Conservation (phyloP, 345 rosid species). For the Rhizophora mangle region DNA sequence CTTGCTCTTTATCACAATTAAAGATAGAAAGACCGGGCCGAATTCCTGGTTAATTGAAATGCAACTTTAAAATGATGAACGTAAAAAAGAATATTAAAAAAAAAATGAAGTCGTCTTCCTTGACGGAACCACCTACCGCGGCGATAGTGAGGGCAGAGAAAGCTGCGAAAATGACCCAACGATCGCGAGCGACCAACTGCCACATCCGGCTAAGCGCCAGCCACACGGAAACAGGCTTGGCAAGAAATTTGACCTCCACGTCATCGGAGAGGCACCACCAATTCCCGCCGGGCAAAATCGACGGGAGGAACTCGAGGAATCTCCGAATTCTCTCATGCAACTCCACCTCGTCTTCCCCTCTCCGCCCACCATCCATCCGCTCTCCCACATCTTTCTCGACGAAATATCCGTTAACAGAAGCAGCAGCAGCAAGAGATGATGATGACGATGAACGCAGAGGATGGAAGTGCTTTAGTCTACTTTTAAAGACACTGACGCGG, state of each 20-base stretch:
- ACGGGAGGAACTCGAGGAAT: slow-evolving; percentile 47
- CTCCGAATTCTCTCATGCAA: slow-evolving; percentile 41
- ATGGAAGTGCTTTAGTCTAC: slow-evolving; percentile 8
- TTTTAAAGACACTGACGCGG: slow-evolving; percentile 15
- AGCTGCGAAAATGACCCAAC: slow-evolving; percentile 77
- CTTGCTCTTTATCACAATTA: too few relatives aligned
- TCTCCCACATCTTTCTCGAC: slow-evolving; percentile 27
- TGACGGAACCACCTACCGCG: slow-evolving; percentile 46
- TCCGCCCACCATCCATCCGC: slow-evolving; percentile 12
- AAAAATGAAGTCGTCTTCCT: too few relatives aligned
- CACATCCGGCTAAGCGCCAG: slow-evolving; percentile 83
- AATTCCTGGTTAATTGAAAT: neutral
- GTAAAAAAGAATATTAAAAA: neutral
- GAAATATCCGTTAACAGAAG: slow-evolving; percentile 55
- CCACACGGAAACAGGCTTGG: slow-evolving; percentile 82
- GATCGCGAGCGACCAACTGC: slow-evolving; percentile 80
- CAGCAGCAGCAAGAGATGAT: slow-evolving; percentile 35
- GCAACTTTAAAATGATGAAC: neutral
- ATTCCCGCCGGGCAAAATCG: slow-evolving; percentile 78
- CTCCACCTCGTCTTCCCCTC: slow-evolving; percentile 35
- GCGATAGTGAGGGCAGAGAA: slow-evolving; percentile 76
- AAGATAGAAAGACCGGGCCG: too few relatives aligned
- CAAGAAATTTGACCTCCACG: slow-evolving; percentile 54
- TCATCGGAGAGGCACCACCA: slow-evolving; percentile 91
- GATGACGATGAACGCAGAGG: slow-evolving; percentile 5